phyloP scores from a whole-genome alignment of 2,329 filamentous ascomycete species.

The Claviceps digitariae region DNA sequence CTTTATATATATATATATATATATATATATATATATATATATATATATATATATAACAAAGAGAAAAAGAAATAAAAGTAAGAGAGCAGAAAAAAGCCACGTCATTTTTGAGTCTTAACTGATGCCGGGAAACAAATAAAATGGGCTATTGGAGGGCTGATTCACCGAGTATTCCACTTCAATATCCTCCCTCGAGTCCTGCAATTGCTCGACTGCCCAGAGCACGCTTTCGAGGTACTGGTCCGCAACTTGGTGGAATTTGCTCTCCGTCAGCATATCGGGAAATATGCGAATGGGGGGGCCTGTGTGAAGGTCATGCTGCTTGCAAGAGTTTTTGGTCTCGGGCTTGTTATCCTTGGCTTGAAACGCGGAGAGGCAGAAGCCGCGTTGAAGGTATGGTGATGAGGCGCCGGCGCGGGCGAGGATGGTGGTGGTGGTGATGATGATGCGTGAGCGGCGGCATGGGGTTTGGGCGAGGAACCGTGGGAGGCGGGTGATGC shows the following conservation, averaged over 20 bases:
- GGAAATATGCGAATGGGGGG: slow-evolving; percentile 40
- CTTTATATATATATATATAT: background rate
- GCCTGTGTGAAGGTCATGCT: slow-evolving; percentile 23
- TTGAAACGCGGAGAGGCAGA: slow-evolving; percentile 17
- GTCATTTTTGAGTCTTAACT: background rate
- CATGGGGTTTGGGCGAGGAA: slow-evolving; percentile 21
- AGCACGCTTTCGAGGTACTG: slow-evolving; percentile 51
- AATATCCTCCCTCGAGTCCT: slow-evolving; percentile 60
- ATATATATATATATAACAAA: too few species aligned
- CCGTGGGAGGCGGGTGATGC: slow-evolving; percentile 24
- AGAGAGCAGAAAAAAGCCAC: too few species aligned
- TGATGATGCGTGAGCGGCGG: slow-evolving; percentile 10
- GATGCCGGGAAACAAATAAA: background rate
- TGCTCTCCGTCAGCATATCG: slow-evolving; percentile 49
- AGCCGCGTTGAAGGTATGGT: slow-evolving; percentile 9
- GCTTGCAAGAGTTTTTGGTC: slow-evolving; percentile 37
- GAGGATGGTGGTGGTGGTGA: slow-evolving; percentile 1
- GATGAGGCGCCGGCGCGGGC: slow-evolving; percentile 3
- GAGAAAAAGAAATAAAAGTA: background rate
- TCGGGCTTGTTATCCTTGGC: slow-evolving; percentile 45
- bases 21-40: background rate
- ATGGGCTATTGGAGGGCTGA: slow-evolving; percentile 8
- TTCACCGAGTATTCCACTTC: slow-evolving; percentile 84
- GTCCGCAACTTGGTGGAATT: slow-evolving; percentile 71
- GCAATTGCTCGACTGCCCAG: slow-evolving; percentile 53